A percentile compares a stretch with the other conserved stretches of the same genome.
Conservation (phyloP, 805 yeast genomes). For the Teunomyces lycoperdinae region DNA sequence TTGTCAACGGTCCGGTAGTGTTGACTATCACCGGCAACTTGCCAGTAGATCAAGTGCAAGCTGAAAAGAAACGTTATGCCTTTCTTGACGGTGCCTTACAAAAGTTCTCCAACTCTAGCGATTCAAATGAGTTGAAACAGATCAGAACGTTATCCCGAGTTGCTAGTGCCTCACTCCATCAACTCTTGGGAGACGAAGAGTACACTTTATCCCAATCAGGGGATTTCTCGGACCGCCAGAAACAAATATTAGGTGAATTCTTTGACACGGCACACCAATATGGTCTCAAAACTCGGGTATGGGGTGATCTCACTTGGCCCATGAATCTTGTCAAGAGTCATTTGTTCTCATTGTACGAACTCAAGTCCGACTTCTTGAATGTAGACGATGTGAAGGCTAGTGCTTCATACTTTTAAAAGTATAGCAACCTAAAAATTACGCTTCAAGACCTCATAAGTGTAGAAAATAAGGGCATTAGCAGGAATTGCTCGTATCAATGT, state of each 20-base stretch:
- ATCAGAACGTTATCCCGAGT: slow-evolving; percentile 30
- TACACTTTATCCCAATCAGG: slow-evolving; percentile 8
- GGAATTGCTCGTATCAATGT: slow-evolving; percentile 83
- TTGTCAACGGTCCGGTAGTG: slow-evolving; percentile 54
- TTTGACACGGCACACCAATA: slow-evolving; percentile 46
- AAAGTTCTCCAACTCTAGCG: slow-evolving; percentile 18
- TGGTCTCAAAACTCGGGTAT: slow-evolving; percentile 57
- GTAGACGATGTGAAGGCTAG: slow-evolving; percentile 57
- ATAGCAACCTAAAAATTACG: slow-evolving; percentile 17
- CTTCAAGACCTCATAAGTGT: slow-evolving; percentile 67
- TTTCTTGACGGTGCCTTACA: slow-evolving; percentile 56
- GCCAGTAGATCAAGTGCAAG: slow-evolving; percentile 41
- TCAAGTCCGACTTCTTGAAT: slow-evolving; percentile 58
- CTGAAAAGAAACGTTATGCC: slow-evolving; percentile 28
- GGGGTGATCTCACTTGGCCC: slow-evolving; percentile 78
- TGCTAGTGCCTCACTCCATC: slow-evolving; percentile 44
- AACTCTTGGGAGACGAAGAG: slow-evolving; percentile 24
- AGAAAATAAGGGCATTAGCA: slow-evolving; percentile 84
- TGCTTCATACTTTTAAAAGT: slow-evolving; percentile 3
- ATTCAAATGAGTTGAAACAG: slow-evolving; percentile 19
- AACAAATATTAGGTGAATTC: slow-evolving; percentile 17
- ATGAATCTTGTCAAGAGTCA: slow-evolving; percentile 38
- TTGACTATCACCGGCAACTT: slow-evolving; percentile 65
- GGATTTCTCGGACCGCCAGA: slow-evolving; percentile 36
- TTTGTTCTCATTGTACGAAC: slow-evolving; percentile 46